Evolutionary conservation across 106 monocot genomes (phyloP).

Genomic region (Iris macrosiphon): DNA sequence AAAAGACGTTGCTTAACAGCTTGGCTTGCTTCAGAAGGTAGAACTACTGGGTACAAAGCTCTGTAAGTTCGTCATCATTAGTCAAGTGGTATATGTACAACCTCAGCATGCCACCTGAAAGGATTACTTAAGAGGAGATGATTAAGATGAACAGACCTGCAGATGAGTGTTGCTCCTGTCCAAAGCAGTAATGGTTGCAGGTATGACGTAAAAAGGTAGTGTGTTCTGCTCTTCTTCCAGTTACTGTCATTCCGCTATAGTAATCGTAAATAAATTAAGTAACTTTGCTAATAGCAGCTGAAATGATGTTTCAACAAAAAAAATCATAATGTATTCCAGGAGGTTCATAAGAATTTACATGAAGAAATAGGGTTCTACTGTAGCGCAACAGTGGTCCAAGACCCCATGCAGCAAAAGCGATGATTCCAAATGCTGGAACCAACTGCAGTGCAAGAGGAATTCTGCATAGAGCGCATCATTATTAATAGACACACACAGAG

Average conservation of each 20-base stretch:
- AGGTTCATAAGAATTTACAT: constrained; percentile 47
- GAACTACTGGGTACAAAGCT: constrained; percentile 51
- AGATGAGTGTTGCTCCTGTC: constrained; percentile 66
- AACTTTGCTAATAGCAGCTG: neutral
- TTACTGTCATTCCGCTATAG: constrained; percentile 46
- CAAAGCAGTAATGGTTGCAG: constrained; percentile 90
- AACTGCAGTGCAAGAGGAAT: constrained; percentile 41
- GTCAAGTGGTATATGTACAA: neutral
- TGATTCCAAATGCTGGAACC: constrained; percentile 57
- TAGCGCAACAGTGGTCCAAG: constrained; percentile 54
- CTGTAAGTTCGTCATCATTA: constrained; percentile 27
- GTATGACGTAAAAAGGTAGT: constrained; percentile 60
- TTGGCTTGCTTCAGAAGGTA: constrained; percentile 85
- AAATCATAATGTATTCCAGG: too few relatives aligned
- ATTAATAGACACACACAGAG: too few relatives aligned
- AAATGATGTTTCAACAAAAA: neutral
- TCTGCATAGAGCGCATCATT: too few relatives aligned
- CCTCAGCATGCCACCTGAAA: neutral
- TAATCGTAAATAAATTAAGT: neutral
- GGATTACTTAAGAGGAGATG: neutral
- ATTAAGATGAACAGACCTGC: constrained; percentile 34
- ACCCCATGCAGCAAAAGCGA: constrained; percentile 85
- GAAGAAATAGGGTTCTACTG: constrained; percentile 49
- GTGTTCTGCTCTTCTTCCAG: constrained; percentile 91
- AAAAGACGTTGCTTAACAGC: constrained; percentile 75